A percentile compares a stretch with the other conserved stretches of the same genome.
Evolutionary conservation across 2,329 filamentous ascomycete genomes (phyloP).

Genomic region (Ophiocordyceps camponoti-floridani): DNA sequence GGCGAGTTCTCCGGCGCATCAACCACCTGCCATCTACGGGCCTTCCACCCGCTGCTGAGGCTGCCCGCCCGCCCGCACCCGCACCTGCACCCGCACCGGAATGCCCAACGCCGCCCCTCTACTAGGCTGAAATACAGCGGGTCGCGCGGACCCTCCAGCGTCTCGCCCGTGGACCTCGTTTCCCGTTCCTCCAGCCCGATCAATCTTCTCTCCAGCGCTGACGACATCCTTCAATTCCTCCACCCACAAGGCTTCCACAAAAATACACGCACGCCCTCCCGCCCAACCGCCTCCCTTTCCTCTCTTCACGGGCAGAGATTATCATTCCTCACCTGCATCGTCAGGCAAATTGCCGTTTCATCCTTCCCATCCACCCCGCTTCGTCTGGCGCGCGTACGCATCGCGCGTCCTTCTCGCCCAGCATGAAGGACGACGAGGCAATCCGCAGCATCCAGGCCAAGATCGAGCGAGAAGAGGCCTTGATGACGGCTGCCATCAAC

Average conservation of each 20-base stretch:
- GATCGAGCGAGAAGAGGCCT: constrained; percentile 91
- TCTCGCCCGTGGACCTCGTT: too few species aligned
- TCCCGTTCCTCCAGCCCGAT: background rate
- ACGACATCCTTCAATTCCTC: constrained; percentile 16
- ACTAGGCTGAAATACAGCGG: background rate
- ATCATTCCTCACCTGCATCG: too few species aligned
- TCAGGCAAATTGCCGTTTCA: too few species aligned
- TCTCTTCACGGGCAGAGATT: constrained; percentile 1
- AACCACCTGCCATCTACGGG: background rate
- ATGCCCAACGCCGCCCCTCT: background rate
- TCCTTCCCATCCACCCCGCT: too few species aligned
- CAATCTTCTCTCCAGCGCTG: constrained; percentile 13
- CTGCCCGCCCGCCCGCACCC: too few species aligned
- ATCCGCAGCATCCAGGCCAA: constrained; percentile 78
- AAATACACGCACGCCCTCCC: constrained; percentile 4
- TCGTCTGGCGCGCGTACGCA: background rate
- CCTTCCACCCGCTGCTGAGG: background rate
- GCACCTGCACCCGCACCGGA: too few species aligned
- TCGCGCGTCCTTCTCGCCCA: constrained; percentile 18
- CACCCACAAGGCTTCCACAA: constrained; percentile 5
- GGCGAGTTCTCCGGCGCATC: background rate
- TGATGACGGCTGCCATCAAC: constrained; percentile 83
- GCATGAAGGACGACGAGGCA: constrained; percentile 46
- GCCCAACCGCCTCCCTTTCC: constrained; percentile 3
- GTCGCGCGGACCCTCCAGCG: background rate